Evolutionary conservation across 306 rosid genomes (phyloP), one percentile per base, ranked within the genome.

Genomic region (Elaeagnus macrophylla): DNA sequence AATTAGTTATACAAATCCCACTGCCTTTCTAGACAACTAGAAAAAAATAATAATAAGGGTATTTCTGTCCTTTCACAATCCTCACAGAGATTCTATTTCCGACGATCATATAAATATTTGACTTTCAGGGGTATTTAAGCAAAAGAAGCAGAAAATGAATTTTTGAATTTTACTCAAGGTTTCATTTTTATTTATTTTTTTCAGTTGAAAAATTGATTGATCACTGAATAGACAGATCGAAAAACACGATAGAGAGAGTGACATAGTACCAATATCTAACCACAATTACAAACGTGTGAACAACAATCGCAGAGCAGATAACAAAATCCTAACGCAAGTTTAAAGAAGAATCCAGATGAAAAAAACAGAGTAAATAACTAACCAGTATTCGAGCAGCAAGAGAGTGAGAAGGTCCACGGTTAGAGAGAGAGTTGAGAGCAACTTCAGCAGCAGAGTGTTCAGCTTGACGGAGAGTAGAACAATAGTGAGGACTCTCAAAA

Each of bases 391-490:
- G 73, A 7, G 97, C 97, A 52, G 94, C 95, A 39, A 91, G 94
- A 37, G 89, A 91, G 80, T 83, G 90, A 25, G 97, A 86, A 12
- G 97, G 97, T 0, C 89, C 95, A 9, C 97, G 94, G 66, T 78
- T 67, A 20, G 97, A 80, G 75, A 91, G 94, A 14, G 88, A 82
- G 70, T 73, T 84, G 54, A 91, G 95, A 1, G 97, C 97, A n/a
- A 91, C 93, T 70, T 91, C 97, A 15, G 97, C 97, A 38, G 95
- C 97, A 44, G 96, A 86, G 86, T 91, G 97, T 64, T 91, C 97
- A 0, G 97, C 97, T 66, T 86, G 97, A 10, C 97, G 94, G 62
- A 91, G 94, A 12, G 97, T 91, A 7, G 82, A 68, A 62, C 95
- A 91, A 65, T 91, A 77, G 25, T 78, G 81, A 12, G 97, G 95